These are phyloP conservation scores for Phytopythium kandeliae DNA, from an alignment of 352 stramenopile genomes.

Conservation along the genomic window DNA sequence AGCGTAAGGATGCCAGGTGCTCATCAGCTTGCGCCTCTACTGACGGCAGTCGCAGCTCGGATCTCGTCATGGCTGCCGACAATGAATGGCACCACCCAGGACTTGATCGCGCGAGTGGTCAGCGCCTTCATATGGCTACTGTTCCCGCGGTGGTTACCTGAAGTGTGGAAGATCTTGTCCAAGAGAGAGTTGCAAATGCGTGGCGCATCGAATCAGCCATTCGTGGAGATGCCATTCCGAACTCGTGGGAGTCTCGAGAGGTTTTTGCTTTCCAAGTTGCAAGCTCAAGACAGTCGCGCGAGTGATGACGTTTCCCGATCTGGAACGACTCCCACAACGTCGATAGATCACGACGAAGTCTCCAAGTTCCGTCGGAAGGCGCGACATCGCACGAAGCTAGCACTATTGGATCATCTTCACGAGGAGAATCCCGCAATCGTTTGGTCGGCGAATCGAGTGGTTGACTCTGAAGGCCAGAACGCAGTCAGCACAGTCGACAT, in stretches of 20 bases:
- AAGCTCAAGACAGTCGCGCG: background rate
- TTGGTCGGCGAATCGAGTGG: slow-evolving; percentile 45
- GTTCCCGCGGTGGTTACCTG: background rate
- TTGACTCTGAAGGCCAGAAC: slow-evolving; percentile 1
- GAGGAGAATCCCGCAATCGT: slow-evolving; percentile 34
- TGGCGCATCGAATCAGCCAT: background rate
- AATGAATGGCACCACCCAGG: background rate
- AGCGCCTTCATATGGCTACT: background rate
- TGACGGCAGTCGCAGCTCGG: background rate
- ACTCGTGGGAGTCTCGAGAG: background rate
- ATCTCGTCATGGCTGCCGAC: background rate
- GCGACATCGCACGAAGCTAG: slow-evolving; percentile 52
- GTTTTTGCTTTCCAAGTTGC: background rate
- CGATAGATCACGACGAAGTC: slow-evolving; percentile 22
- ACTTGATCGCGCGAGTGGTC: background rate
- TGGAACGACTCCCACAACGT: background rate
- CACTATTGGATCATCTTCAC: slow-evolving; percentile 35
- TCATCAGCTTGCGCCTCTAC: background rate
- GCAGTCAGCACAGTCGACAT: background rate
- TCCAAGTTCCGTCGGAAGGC: slow-evolving; percentile 59
- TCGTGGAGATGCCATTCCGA: background rate
- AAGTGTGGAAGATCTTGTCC: background rate
- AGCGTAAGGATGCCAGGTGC: background rate
- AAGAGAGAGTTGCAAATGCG: background rate
- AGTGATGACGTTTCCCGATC: too few species aligned